A percentile compares a stretch with the other conserved stretches of the same genome.
Evolutionary conservation across 306 rosid species (phyloP).

Genomic region (Pterocarpus macrocarpus): DNA sequence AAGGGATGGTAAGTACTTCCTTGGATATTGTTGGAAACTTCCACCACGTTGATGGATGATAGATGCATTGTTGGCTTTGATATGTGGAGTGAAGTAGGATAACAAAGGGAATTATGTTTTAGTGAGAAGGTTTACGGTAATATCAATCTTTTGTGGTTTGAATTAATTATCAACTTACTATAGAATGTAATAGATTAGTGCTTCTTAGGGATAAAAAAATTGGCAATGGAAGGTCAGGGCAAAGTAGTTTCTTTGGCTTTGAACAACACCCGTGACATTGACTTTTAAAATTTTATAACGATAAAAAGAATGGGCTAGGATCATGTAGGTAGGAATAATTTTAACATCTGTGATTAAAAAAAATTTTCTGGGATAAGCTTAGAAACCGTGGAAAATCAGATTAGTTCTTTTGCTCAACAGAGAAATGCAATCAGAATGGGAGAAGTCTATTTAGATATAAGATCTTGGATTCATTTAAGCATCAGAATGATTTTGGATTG

Average conservation of each 20-base stretch:
- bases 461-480: no score
- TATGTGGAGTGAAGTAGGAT: constrained; percentile 13
- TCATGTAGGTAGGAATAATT: no score
- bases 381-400: no score
- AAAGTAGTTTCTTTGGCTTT: background rate
- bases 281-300: no score
- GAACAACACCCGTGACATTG: no score
- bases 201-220: background rate
- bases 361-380: no score
- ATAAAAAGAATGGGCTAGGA: no score
- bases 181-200: background rate
- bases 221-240: background rate
- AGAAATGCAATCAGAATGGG: no score
- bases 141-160: constrained; percentile 10
- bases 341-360: no score
- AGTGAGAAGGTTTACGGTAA: constrained; percentile 3
- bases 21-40: constrained; percentile 32
- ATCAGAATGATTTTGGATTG: background rate
- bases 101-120: background rate
- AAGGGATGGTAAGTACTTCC: constrained; percentile 91
- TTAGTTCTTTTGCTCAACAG: no score
- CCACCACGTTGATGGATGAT: background rate
- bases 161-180: background rate
- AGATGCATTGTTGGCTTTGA: background rate
- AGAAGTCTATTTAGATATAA: no score